phyloP scores from a whole-genome alignment of 1,139 yeast genomes.

The Nadsonia commutata region DNA sequence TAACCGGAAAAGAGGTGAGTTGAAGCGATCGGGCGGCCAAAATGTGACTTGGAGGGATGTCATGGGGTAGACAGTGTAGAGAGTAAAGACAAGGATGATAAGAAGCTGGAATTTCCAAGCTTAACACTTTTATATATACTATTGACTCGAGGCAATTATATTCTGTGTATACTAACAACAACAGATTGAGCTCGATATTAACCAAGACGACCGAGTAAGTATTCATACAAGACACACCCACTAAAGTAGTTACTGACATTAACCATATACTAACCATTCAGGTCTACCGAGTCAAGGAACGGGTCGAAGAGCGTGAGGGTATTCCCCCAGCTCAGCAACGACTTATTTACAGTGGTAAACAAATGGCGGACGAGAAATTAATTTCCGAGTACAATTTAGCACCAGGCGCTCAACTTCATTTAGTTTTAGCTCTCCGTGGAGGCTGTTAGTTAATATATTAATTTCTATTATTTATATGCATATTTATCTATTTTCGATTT shows the following conservation, averaged over 20 bases:
- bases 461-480: too few species aligned
- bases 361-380: conserved; percentile 59
- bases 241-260: conserved; percentile 11
- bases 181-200: conserved; percentile 64
- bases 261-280: conserved; percentile 13
- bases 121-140: too few species aligned
- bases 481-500: too few species aligned
- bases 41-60: too few species aligned
- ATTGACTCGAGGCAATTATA: too few species aligned
- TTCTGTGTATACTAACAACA: too few species aligned
- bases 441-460: conserved; percentile 37
- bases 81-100: too few species aligned
- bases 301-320: conserved; percentile 93
- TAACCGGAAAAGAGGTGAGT: conserved; percentile 40
- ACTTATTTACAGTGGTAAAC: conserved; percentile 80
- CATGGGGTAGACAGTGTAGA: too few species aligned
- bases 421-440: conserved; percentile 83
- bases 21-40: neutral
- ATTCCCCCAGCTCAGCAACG: conserved; percentile 95
- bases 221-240: neutral
- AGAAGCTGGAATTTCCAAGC: too few species aligned
- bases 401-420: conserved; percentile 67
- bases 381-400: conserved; percentile 48
- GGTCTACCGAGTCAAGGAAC: conserved; percentile 75
- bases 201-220: conserved; percentile 51